phyloP scores from a whole-genome alignment of 148 eudicot species.

The Spergularia bocconei region DNA sequence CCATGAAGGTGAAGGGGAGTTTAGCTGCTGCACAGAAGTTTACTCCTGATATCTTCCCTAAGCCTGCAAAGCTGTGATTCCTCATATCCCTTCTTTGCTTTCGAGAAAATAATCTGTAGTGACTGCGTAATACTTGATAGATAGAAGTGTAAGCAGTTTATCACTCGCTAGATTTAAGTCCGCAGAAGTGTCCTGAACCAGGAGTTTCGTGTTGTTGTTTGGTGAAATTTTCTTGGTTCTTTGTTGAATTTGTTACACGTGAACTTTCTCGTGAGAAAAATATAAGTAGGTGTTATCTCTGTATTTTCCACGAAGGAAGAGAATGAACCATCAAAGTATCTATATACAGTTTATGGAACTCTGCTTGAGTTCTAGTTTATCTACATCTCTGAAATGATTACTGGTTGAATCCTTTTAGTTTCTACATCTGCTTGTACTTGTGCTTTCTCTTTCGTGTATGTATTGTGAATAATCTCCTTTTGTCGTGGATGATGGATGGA shows the following conservation, averaged over 20 bases:
- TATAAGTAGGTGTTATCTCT: neutral
- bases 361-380: no score
- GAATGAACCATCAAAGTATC: no score
- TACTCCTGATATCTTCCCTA: slow-evolving; percentile 96
- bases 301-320: neutral
- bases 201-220: slow-evolving; percentile 3
- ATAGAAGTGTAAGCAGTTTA: neutral
- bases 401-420: no score
- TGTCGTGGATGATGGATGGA: neutral
- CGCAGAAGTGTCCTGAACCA: slow-evolving; percentile 16
- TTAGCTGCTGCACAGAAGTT: slow-evolving; percentile 90
- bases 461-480: neutral
- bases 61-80: slow-evolving; percentile 90
- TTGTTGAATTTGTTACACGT: slow-evolving; percentile 19
- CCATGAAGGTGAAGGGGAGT: slow-evolving; percentile 89
- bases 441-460: neutral
- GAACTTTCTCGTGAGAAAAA: slow-evolving; percentile 9
- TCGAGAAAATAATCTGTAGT: slow-evolving; percentile 9
- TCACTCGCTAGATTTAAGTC: slow-evolving; percentile 11
- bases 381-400: no score
- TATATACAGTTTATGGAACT: no score
- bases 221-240: slow-evolving; percentile 12
- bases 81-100: neutral
- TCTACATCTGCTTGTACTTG: neutral
- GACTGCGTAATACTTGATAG: neutral